Base-by-base conservation (phyloP, 2,329 filamentous ascomycete genomes). In the Elsinoe necatrix region DNA sequence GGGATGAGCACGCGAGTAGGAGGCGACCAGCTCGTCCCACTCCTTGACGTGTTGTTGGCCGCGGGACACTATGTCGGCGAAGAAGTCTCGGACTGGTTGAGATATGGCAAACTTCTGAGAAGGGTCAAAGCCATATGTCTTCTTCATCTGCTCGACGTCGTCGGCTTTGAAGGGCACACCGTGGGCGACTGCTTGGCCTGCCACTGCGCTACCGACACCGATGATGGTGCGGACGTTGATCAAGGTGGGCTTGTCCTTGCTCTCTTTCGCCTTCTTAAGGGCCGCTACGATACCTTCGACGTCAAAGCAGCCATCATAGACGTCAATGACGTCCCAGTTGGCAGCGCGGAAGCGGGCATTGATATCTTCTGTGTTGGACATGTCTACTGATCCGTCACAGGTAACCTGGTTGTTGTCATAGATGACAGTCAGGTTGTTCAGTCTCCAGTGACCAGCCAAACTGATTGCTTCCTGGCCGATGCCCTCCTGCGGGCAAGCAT, bases 321-420 rank as follows among this genome's bases (percentile, higher is more conserved):
- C 66, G 21, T 81, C 76, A 3, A 81, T 68, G 1, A 82, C 78
- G 20, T 80, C 65, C 76, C 78, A 82, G 4, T 77, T 77, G 35
- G 71, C 76, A 2, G 79, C 78, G 3, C 72, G 69, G 78, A 82
- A 80, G 68, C 81, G 82, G 16, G 72, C 67, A 58, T 82, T 80
- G 64, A 81, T 70, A 50, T 82, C 78, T 59, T 82, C 80, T 0
- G 72, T 77, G 59, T 76, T 78, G 4, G 71, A 71, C 57, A 75
- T 67, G 65, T 81, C 78, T 9, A 81, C 74, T 2, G 73, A 74
- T 0, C 80, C 80, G 58, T 82, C 80, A 62, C 79, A 82, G 6
- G 79, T 81, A 47, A 83, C 71, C 62, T 80, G 76, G 63, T 83
- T 82, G 67, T 82, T 80, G 62, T 82, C 80, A 61, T 81, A 82